These are phyloP conservation scores for Rickenella mellea DNA, from an alignment of 768 basidiomycete species.

Conservation along the genomic window DNA sequence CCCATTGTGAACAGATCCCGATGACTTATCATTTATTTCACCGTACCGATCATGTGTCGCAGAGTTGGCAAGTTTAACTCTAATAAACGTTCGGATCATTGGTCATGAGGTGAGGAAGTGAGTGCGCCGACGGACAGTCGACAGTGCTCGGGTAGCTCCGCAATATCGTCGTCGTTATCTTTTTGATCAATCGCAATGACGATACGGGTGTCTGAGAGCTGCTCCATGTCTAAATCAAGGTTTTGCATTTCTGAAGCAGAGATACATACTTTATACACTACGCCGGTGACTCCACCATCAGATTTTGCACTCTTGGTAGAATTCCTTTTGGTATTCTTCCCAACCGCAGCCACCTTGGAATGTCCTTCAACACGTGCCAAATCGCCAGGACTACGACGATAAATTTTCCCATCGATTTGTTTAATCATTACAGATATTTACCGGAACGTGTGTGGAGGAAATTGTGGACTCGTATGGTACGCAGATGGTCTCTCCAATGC, in stretches of 20 bases:
- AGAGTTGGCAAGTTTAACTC: conserved; percentile 83
- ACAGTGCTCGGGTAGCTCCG: conserved; percentile 80
- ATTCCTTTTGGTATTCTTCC: conserved; percentile 28
- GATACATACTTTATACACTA: conserved; percentile 67
- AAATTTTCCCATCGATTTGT: no score
- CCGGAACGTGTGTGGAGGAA: conserved; percentile 87
- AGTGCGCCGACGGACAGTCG: conserved; percentile 33
- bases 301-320: conserved; percentile 19
- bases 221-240: conserved; percentile 1
- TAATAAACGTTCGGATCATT: conserved; percentile 8
- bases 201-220: conserved; percentile 78
- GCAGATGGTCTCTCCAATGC: conserved; percentile 80
- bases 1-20: neutral
- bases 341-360: conserved; percentile 33
- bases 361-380: conserved; percentile 78
- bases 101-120: neutral
- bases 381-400: conserved; percentile 64
- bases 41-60: conserved; percentile 87
- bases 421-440: no score
- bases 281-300: conserved; percentile 47
- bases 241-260: neutral
- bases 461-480: conserved; percentile 57
- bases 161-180: conserved; percentile 49
- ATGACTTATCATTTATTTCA: neutral
- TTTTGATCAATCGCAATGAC: conserved; percentile 68